Evolutionary conservation across 805 yeast species (phyloP), one percentile per base, ranked within the genome.

Genomic region (Suhomyces sp.): DNA sequence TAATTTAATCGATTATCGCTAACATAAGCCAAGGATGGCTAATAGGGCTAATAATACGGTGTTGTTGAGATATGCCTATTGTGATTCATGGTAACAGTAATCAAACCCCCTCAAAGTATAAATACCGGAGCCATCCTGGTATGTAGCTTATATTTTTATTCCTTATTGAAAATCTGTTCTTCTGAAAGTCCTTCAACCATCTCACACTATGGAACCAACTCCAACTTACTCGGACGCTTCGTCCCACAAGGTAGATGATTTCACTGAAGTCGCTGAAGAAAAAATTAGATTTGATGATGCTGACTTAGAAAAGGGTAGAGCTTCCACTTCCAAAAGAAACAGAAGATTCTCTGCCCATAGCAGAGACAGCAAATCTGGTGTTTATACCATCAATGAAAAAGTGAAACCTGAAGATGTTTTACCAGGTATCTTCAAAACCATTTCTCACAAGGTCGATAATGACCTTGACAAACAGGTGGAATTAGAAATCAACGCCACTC

Each of bases 391-490:
- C 14, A 27, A 27, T 5, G 51, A 46, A 14, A 43, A 43, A 19
- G 50, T 46, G 5, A 46, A 50, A 16, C 65, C 68, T 5, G 50
- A 46, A 6, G 42, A 49, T 15, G 60, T 52, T 3, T 48, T 65
- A 28, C 72, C 72, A 6, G 56, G 63, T 5, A 46, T 60, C 31
- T 67, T 60, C 52, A 63, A 53, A 32, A 59, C 72, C 0, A 50
- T 66, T 7, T 63, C 69, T 19, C 65, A 64, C 44, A 56, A 48
- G 15, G 57, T 65, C 21, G 68, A 61, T 21, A 54, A 48, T 31
- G 40, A 42, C 14, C 36, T 42, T 14, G 37, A 37, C 4, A 34
- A 19, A 12, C 38, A 41, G 24, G 34, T 35, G 25, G 36, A 28
- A 36, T 37, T 21, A 39, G 44, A 18, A 47, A 36, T 21, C 40